Evolutionary conservation across 345 rosid genomes (phyloP), one percentile per base, ranked within the genome.

Genomic region (Brassica carinata): DNA sequence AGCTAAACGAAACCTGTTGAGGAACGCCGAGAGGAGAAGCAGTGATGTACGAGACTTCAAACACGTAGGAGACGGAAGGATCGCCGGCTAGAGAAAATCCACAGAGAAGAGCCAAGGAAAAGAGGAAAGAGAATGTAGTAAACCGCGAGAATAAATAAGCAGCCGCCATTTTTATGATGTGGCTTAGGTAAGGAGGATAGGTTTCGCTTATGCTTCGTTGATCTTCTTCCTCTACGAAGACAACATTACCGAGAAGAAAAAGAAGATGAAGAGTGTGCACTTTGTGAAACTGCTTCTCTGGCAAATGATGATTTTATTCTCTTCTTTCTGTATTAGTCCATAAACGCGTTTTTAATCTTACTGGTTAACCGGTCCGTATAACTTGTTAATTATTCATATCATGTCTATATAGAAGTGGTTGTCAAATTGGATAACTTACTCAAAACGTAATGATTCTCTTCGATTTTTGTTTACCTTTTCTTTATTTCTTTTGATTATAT

Each of bases 11-110:
- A 69, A 93, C 99, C 97, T 86, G 90, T 71, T 96, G 98, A 86
- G 96, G 90, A 83, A 88, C 88, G 69, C 96, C 97, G 8, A 96
- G 88, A 76, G 98, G 99, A 65, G 97, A 91, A 34, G 83, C 91
- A 3, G 91, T 91, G 63, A 84, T 84, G 84, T 93, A 96, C 40
- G 97, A 83, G 67, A 93, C 53, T 57, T 83, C 85, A 76, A 89
- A 87, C 29, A 88, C 89, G 76, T 80, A 92, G 33, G 75, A 81
- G 62, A 85, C 84, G 69, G 23, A 81, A 10, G 96, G 96, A 83
- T 93, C 99, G 0, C 76, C 94, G 3, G 92, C 93, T 38, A 86
- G 73, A 79, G 89, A 86, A 71, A 81, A 69, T n/a, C 30, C 79
- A 5, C 83, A 85, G 74, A 91, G 74, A 83, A 88, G 82, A 27